Evolutionary conservation across 257 asterid genomes (phyloP), one percentile per base, ranked within the genome.

Genomic region (Solanum clarkiae): DNA sequence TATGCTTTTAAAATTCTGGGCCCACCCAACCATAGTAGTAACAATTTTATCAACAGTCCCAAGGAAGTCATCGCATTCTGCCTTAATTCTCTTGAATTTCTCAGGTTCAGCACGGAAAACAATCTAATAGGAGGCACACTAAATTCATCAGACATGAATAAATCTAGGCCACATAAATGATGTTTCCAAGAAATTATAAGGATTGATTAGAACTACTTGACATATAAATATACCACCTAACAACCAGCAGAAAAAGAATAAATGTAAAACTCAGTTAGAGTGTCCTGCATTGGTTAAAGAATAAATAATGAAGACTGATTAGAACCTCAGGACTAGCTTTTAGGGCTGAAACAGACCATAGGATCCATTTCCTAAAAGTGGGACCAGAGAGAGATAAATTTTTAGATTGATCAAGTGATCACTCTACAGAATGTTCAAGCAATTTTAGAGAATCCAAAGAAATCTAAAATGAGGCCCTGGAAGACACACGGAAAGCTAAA

Each of bases 41-140:
- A 92, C 94, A 53, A 42, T 51, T 85, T 86, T 77, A 47, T 86
- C 84, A 84, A 92, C 95, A 63, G 44, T 72, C 82, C 81, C 81
- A 80, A 88, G 93, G 88, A 96, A 92, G 62, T 87, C 94, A 81
- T 92, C 87, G 60, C 94, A 93, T 40, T 62, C 85, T 62, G 80
- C 83, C 90, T 91, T 97, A 88, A 97, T 84, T 86, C 90, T 89
- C 92, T 87, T 91, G 79, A 88, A 93, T 86, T 92, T 94, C 62
- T 88, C 95, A 65, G 97, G 88, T 88, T 91, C 88, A 86, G 96
- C 88, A 62, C 99, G 98, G 88, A 90, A 94, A 47, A 94, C 97
- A 82, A 85, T 72, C 81, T 53, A 80, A 66, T 84, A 40, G 77
- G 51, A 83, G 82, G 70, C 47, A 13, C 40, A 47, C 63, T 15